Base-by-base conservation (phyloP, 768 basidiomycete species). In the Crucibulum laeve region DNA sequence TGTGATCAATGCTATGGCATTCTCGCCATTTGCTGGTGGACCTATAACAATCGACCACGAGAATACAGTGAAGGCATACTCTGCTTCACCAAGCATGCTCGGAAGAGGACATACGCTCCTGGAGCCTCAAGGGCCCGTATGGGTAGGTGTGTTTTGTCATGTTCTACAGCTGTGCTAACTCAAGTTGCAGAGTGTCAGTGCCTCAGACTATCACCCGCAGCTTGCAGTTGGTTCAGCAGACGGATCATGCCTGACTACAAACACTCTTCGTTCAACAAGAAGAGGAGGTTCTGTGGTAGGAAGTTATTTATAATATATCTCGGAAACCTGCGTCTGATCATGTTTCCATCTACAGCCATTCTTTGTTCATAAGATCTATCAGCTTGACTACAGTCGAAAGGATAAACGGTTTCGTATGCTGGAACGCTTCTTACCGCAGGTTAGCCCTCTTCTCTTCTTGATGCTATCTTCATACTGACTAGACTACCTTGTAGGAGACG, bases 171-270 rank as follows among this genome's bases (percentile, higher is more conserved):
- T 35, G 38, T 34, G 13, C 41, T 42, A 8, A 45, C 22, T 21
- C 25, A 22, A 25, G 18, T 7, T 43, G 14, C 18, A 94, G 93
- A 78, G 73, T 43, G 60, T 93, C 21, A 68, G 74, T 43, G 70
- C 81, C 1, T 95, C 93, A 0, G 87, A 95, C 36, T 86, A 84
- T 54, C 95, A 97, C 53, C 84, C 91, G 4, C 89, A 92, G 58
- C 63, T 95, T 3, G 87, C 86, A 0, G 76, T 85, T 11, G 88
- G 84, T 4, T 82, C 86, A 4, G 80, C 89, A 1, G 95, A 98
- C 62, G 95, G 95, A 0, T 70, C 81, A 0, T 85, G 84, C 50
- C 69, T 73, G 32, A 91, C 86, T 2, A 88, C 84, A 5, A 90
- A 90, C 54, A 69, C 75, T 34, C 65, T 89, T 24, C 70, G 80